Evolutionary conservation across 1,284 basidiomycete species (phyloP), one percentile per base, ranked within the genome.

Genomic region (Papiliotrema terrestris): DNA sequence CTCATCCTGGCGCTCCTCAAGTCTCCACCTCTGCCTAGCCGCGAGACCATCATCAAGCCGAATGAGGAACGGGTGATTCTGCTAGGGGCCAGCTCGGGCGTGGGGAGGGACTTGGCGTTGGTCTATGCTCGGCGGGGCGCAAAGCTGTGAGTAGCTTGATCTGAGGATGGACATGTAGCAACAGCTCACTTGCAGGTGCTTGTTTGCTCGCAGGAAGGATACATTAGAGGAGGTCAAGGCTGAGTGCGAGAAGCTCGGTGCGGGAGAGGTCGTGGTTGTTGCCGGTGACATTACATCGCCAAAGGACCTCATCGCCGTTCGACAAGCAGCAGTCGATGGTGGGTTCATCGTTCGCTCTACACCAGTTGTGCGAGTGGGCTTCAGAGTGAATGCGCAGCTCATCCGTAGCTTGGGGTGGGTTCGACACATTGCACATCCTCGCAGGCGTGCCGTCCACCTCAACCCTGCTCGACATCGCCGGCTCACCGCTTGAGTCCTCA

Each of bases 401-500:
- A 35, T 39, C 14, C 20, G 45, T 54, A 92, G 91, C 80, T 56
- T 91, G 90, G 87, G 78, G 77, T 3, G 89, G 91, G 14, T 63
- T 95, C 2, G 92, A 96, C 70, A 96, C 92, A 0, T 70, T 95
- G 3, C 79, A 92, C 45, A 84, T 96, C 52, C 83, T 85, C 51
- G 91, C 92, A 8, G 93, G 93, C 5, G 88, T 93, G 0, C 91
- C 89, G 1, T 86, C 91, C 2, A 80, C 92, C 1, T 83, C 83
- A 45, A 88, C 91, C 0, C 75, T 96, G 17, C 80, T 94, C 66
- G 83, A 84, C 15, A 78, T 90, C 4, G 86, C 89, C 11, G 86
- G 86, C 0, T 79, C 85, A 4, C 35, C 59, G 1, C 49, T 65
- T 3, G 29, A 32, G 29, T 32, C 29, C 29, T 6, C 29, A 5